Conservation (phyloP, 441 rosid species). For the Adansonia grandidieri region DNA sequence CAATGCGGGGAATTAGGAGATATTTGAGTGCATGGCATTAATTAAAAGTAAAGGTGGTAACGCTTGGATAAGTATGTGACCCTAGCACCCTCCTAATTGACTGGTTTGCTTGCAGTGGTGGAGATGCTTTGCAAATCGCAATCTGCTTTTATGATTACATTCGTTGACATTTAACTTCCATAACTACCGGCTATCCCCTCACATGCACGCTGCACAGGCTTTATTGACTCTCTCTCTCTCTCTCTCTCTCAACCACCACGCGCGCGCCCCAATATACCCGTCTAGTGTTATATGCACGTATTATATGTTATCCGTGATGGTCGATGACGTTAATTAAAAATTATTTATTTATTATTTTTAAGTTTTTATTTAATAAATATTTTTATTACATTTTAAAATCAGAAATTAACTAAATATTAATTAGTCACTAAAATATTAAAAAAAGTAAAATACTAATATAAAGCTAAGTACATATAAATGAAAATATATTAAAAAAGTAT, state of each 20-base stretch:
- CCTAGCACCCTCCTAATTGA: background rate
- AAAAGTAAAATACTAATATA: too few relatives aligned
- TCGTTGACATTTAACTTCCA: conserved; percentile 51
- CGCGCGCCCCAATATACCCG: background rate
- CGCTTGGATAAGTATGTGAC: background rate
- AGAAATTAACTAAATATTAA: too few relatives aligned
- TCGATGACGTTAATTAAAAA: too few relatives aligned
- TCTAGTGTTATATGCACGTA: background rate
- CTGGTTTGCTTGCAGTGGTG: background rate
- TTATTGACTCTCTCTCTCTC: conserved; percentile 1
- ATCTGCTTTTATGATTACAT: conserved; percentile 19
- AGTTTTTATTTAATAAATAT: too few relatives aligned
- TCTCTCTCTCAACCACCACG: too few relatives aligned
- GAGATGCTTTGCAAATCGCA: conserved; percentile 6
- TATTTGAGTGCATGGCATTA: background rate
- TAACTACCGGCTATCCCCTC: conserved; percentile 40
- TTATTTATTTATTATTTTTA: too few relatives aligned
- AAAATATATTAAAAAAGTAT: too few relatives aligned
- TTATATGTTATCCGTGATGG: too few relatives aligned
- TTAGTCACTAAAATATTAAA: too few relatives aligned
- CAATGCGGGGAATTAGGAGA: background rate
- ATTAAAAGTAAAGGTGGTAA: background rate
- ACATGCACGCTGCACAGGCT: conserved; percentile 21
- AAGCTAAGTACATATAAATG: too few relatives aligned
- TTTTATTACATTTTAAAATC: too few relatives aligned